These are phyloP conservation scores for Yamadazyma kanchanaburiensis DNA, from an alignment of 1,139 yeast genomes.

Conservation along the genomic window DNA sequence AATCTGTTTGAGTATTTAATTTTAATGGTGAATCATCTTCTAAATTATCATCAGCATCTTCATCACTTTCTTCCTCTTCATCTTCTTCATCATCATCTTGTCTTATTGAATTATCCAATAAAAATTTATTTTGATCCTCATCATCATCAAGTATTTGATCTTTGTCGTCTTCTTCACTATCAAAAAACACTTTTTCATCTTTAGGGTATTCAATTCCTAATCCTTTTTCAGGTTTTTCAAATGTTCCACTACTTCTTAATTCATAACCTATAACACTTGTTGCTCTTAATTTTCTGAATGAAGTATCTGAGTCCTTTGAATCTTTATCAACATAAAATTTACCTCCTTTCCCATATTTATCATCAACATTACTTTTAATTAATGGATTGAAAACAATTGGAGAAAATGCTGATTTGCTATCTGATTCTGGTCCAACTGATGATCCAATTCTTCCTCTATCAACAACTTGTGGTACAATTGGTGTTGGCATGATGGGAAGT, in stretches of 20 bases:
- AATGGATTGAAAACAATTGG: slow-evolving; percentile 79
- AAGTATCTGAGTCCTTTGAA: slow-evolving; percentile 11
- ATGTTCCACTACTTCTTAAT: slow-evolving; percentile 10
- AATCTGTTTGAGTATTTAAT: slow-evolving; percentile 24
- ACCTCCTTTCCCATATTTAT: slow-evolving; percentile 83
- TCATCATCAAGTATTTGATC: not conserved
- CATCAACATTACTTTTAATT: slow-evolving; percentile 70
- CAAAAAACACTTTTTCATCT: slow-evolving; percentile 16
- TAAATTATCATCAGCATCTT: slow-evolving; percentile 25
- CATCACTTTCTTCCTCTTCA: slow-evolving; percentile 34
- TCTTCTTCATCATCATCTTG: slow-evolving; percentile 14
- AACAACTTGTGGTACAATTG: slow-evolving; percentile 33
- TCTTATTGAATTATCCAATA: slow-evolving; percentile 12
- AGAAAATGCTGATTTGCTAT: slow-evolving; percentile 58
- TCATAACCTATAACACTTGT: slow-evolving; percentile 42
- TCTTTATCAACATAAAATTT: slow-evolving; percentile 63
- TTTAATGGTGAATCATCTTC: slow-evolving; percentile 22
- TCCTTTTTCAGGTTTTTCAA: slow-evolving; percentile 11
- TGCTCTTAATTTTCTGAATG: slow-evolving; percentile 32
- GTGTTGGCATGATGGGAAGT: slow-evolving; percentile 60
- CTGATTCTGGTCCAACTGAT: slow-evolving; percentile 9
- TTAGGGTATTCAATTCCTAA: slow-evolving; percentile 10
- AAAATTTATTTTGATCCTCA: not conserved
- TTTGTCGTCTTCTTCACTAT: slow-evolving; percentile 18
- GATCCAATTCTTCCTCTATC: slow-evolving; percentile 8